These are phyloP conservation scores for Diaporthe velutina DNA, from an alignment of 2,329 filamentous ascomycete genomes.

Conservation along the genomic window DNA sequence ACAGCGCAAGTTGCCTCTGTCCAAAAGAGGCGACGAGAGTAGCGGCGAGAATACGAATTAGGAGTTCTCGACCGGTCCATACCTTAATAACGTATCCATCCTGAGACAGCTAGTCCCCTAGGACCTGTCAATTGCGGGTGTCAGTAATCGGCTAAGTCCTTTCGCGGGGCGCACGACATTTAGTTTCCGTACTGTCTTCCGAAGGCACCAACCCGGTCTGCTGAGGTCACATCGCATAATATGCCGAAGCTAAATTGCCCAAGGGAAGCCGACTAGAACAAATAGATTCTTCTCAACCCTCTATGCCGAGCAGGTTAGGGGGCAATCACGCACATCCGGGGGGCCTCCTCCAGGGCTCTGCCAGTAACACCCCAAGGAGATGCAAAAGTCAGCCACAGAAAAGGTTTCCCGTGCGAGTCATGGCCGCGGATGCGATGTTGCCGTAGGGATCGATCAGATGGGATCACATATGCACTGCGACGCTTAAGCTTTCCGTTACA, in stretches of 20 bases:
- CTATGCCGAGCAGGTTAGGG: background rate
- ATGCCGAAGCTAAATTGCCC: background rate
- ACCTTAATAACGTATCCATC: background rate
- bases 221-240: conserved; percentile 18
- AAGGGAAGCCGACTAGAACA: background rate
- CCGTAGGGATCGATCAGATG: conserved; percentile 26
- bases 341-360: background rate
- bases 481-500: conserved; percentile 5
- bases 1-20: background rate
- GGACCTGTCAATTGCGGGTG: background rate
- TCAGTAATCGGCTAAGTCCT: background rate
- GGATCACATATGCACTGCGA: conserved; percentile 19
- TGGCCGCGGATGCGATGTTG: conserved; percentile 6
- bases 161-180: background rate
- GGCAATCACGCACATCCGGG: conserved; percentile 2
- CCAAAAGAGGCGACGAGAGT: background rate
- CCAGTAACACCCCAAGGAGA: background rate
- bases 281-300: background rate
- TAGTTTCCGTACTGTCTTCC: background rate
- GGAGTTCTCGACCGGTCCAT: conserved; percentile 11
- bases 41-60: background rate
- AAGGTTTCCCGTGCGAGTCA: conserved; percentile 12
- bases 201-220: background rate
- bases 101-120: background rate
- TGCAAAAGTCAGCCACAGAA: conserved; percentile 2